These are phyloP conservation scores for Coemansia sp. DNA, from an alignment of 192 early-diverging fungal species.

Conservation along the genomic window DNA sequence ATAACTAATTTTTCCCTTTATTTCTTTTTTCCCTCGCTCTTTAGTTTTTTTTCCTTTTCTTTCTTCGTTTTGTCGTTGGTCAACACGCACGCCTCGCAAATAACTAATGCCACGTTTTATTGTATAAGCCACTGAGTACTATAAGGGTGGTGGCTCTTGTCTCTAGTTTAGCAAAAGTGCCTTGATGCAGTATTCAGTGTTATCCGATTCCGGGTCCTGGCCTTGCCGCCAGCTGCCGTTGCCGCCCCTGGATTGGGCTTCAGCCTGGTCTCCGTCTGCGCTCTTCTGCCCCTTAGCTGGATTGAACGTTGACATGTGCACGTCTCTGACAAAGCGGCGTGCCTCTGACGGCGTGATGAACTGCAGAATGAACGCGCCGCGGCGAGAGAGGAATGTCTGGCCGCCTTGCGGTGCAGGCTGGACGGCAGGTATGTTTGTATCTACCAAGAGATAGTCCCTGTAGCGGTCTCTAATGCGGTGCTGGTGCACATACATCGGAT, in stretches of 20 bases:
- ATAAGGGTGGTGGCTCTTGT: too few species aligned
- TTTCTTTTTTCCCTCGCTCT: not conserved
- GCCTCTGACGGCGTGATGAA: slow-evolving; percentile 34
- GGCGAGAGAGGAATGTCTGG: slow-evolving; percentile 30
- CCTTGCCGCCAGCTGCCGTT: too few species aligned
- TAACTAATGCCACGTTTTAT: too few species aligned
- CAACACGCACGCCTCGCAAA: too few species aligned
- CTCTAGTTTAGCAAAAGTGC: not conserved
- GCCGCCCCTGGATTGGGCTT: not conserved
- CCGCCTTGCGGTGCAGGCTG: slow-evolving; percentile 39
- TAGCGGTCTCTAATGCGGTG: slow-evolving; percentile 36
- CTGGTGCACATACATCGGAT: slow-evolving; percentile 29
- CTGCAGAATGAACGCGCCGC: slow-evolving; percentile 42
- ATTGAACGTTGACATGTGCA: slow-evolving; percentile 24
- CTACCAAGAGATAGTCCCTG: slow-evolving; percentile 34
- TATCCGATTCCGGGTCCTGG: not conserved
- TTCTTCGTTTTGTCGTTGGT: not conserved
- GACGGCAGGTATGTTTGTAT: slow-evolving; percentile 36
- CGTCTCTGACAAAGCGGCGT: slow-evolving; percentile 39
- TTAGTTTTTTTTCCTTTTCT: not conserved
- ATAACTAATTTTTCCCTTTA: not conserved
- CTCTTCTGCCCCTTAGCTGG: not conserved
- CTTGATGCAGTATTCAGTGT: not conserved
- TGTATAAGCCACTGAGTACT: too few species aligned
- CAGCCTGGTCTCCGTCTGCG: too few species aligned